Base-by-base conservation (phyloP, 2,329 filamentous ascomycete species). In the Colletotrichum karsti region DNA sequence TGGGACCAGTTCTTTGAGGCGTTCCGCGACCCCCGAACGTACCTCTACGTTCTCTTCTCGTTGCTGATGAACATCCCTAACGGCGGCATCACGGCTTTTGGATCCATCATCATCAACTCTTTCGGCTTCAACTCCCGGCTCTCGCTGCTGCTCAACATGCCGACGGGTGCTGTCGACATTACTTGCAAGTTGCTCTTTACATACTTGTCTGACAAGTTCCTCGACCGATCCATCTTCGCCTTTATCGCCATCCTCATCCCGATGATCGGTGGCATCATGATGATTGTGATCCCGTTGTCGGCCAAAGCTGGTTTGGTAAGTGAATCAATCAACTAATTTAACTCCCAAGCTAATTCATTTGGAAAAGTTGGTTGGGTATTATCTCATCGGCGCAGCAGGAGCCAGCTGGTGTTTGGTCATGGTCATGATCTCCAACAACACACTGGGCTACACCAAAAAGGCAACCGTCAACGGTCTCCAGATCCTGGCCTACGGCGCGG, bases 11-110 rank as follows among this genome's bases (percentile, higher is more conserved):
- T 82, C 4, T 76, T 77, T 65, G 83, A 88, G 72, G 82, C 83
- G 0, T 69, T 82, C 0, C 68, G 72, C 7, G 86, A 88, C 65
- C 84, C 84, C 0, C 87, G 87, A 72, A 85, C 85, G 0, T 88
- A 84, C 82, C 81, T 87, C 28, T 72, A 87, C 3, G 85, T 86
- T 65, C 66, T 86, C 48, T 81, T 85, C 77, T 82, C 85, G 0
- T 74, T 82, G 30, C 59, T 69, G 12, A 68, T 65, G 33, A 69
- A 69, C 54, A 66, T 73, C 13, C 72, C 72, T 20, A 72, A 70
- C 39, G 73, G 73, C 48, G 72, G 73, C 35, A 66, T 70, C 51
- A 71, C 64, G 5, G 58, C 67, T 22, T 72, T 71, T 33, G 61
- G 65, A 15, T 63, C 68, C 26, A 70, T 69, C 44, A 62, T 72